Percentiles rank a stretch among this genome's conserved stretches.
Evolutionary conservation across 176 grass and related monocot species (phyloP).

Genomic region (Hsuehochloa calcarea): DNA sequence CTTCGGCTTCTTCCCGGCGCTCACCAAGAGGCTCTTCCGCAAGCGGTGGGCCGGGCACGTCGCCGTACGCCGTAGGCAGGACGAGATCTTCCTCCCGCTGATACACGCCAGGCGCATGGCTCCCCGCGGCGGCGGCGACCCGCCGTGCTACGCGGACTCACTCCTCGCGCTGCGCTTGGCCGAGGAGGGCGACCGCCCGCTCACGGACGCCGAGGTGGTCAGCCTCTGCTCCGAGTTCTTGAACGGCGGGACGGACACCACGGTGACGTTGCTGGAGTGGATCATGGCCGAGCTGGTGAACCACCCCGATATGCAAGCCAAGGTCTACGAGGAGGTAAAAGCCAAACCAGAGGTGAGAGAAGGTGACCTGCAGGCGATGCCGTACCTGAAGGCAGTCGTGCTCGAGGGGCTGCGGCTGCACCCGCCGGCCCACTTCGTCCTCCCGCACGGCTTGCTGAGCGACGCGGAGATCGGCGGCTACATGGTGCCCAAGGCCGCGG

Average conservation of each 20-base stretch:
- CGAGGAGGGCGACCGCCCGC: conserved; percentile 36
- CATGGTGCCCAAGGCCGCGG: conserved; percentile 43
- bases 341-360: background rate
- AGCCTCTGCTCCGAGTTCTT: conserved; percentile 62
- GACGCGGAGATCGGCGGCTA: conserved; percentile 38
- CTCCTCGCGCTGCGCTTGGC: conserved; percentile 27
- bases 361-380: conserved; percentile 27
- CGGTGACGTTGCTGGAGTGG: conserved; percentile 57
- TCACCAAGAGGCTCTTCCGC: conserved; percentile 54
- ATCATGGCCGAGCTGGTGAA: conserved; percentile 68
- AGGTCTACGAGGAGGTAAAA: conserved; percentile 39
- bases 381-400: conserved; percentile 64
- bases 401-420: conserved; percentile 59
- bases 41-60: conserved; percentile 22
- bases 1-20: conserved; percentile 51
- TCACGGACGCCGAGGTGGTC: conserved; percentile 36
- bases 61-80: conserved; percentile 14
- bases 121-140: background rate
- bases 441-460: conserved; percentile 43
- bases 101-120: background rate
- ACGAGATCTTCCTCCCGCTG: conserved; percentile 40
- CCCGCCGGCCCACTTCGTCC: conserved; percentile 50
- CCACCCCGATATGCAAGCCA: conserved; percentile 37
- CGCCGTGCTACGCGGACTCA: conserved; percentile 46
- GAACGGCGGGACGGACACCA: conserved; percentile 46